Evolutionary conservation across 2,329 filamentous ascomycete species (phyloP), one percentile per base, ranked within the genome.

Genomic region (Ambrosiella beaveri): DNA sequence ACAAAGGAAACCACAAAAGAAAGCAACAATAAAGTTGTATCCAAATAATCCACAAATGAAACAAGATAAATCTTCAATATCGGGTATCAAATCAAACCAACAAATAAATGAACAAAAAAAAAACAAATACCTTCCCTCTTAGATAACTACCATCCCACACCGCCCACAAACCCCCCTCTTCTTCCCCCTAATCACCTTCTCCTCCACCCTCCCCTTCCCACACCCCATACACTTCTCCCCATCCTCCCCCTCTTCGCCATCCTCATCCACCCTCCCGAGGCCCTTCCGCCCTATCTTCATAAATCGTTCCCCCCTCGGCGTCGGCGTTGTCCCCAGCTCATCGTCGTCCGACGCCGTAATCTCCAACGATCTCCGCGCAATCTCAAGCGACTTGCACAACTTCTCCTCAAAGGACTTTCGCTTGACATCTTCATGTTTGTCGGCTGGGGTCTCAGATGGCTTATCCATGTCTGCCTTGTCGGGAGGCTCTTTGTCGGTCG

Each of bases 41-140:
- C 11, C 40, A 41, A 11, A 41, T 12, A 12, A 41, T 8, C n/a
- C n/a, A 12, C 8, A 15, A 15, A 49, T n/a, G 15, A 49, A 49
- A 2, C 8, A 49, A n/a, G 45, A 49, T 15, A n/a, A n/a, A 12
- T 9, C 8, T 49, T 49, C 9, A 15, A n/a, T 19, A 49, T 49
- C 45, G 17, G 13, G 12, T n/a, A 9, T n/a, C 8, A 49, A 49
- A 49, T n/a, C 8, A 54, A 54, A 44, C 17, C 40, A 13, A 39
- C 17, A 54, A 54, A 54, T 9, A 38, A 27, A 41, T 3, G 41
- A 54, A 54, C 15, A 54, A 40, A 41, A 54, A 53, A 53, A n/a
- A 13, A 47, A 7, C 39, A 40, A 40, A 4, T 41, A 41, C 17
- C n/a, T 36, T 8, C 15, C 1, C 17, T 12, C 15, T 52, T 12